Evolutionary conservation across 164 flowering plant species (phyloP), one percentile per base, ranked within the genome.

Genomic region (Macadamia tetraphylla): DNA sequence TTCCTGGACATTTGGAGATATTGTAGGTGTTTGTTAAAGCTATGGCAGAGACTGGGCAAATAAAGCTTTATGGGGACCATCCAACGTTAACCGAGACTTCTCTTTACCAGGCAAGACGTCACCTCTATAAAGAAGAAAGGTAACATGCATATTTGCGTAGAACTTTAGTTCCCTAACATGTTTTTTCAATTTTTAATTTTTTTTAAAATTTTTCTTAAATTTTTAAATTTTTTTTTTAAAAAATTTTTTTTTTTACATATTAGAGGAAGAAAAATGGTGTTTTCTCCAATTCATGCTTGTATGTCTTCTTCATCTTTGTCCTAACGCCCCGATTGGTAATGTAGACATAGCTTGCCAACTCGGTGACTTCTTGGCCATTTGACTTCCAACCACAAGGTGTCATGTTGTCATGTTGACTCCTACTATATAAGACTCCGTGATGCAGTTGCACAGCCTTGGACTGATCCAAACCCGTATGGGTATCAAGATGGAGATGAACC

Each of bases 41-140:
- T 64, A 94, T 94, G 98, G 98, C 97, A 29, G 91, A 91, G 74
- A 88, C 87, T 40, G 96, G 97, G 69, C 97, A 94, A 69, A 73
- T 94, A 69, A 84, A 90, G 82, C 87, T 91, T 66, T 88, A 86
- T 81, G 97, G 98, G 43, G 89, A 91, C 30, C 75, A 83, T n/a
- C 98, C 98, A 74, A 94, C 98, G 60, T 69, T 83, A 64, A 87
- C 98, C 7, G 98, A 94, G 78, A 79, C 89, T 55, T 70, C 98
- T 62, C 88, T 94, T 48, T 86, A 81, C 63, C 78, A 96, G 85
- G 93, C 98, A 62, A 83, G 98, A 67, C 79, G 92, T 11, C 97
- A 94, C 81, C 73, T 94, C 48, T 91, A 76, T 71, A 94, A 94
- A 79, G 90, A 90, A 69, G 98, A 94, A 78, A 88, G 98, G 98